Base-by-base conservation (phyloP, 202 grass and related monocot species). In the Zizania palustris region DNA sequence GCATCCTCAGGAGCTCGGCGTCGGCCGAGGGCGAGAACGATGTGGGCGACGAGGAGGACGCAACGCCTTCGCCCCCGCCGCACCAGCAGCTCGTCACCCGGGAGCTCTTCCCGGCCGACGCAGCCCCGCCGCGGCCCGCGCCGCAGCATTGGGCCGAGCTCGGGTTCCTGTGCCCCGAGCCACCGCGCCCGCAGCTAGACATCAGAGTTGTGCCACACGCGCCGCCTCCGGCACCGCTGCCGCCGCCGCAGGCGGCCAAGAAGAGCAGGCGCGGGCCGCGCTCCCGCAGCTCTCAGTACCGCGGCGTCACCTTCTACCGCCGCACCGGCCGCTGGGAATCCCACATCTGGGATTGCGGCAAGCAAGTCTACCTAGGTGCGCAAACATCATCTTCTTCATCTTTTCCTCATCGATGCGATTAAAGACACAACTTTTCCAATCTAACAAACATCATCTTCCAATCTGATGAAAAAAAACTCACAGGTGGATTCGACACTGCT, bases 191-290 rank as follows among this genome's bases (percentile, higher is more conserved):
- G 33, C 83, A 79, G 54, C 76, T 60, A 80, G 70, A 82, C 75
- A 61, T 67, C 69, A 82, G 68, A 64, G 79, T 40, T 72, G 33
- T 74, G 50, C 83, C 70, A 34, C 82, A 84, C 20, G 77, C 56
- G 11, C 81, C 80, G 34, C 85, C 51, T 6, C 69, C 21, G 5
- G 45, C 64, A 0, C 84, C 68, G 54, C 21, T 60, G 5, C 73
- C 61, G 28, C 79, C 70, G 42, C 83, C 66, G 4, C 84, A 63
- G 60, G 78, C 59, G 10, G 55, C 65, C 41, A 97, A 94, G 85
- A 97, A 97, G 82, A 94, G 91, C 80, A 85, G 91, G 46, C 82
- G 95, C 6, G 91, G 95, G 9, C 95, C 95, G 13, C 78, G 89
- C 22, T 97, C 95, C 62, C 74, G 88, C 8, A 97, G 38, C 38